Percentiles rank a stretch among this genome's conserved stretches.
phyloP scores from a whole-genome alignment of 169 alveolate genomes.

The Eimeria mitis region DNA sequence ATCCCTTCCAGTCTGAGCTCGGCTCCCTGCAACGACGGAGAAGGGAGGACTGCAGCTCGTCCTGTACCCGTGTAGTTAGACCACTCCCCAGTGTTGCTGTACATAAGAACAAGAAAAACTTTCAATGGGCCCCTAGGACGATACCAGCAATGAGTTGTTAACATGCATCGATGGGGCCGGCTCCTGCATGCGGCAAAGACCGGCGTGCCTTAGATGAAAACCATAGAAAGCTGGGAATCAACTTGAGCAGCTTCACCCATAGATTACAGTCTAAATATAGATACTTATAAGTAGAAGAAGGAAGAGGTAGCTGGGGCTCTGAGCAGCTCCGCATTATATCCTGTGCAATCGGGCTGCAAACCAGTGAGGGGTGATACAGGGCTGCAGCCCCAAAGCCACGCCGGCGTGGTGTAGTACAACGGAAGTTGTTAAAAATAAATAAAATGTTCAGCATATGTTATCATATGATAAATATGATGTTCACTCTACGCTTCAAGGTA shows the following conservation, averaged over 20 bases:
- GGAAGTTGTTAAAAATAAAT: too few species aligned
- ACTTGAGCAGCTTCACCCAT: not conserved
- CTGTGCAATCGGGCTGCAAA: not conserved
- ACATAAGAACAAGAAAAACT: slow-evolving; percentile 1
- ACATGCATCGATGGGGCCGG: slow-evolving; percentile 47
- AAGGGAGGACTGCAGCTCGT: slow-evolving; percentile 5
- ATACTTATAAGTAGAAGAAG: not conserved
- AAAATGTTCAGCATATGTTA: not conserved
- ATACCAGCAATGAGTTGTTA: not conserved
- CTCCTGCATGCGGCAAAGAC: slow-evolving; percentile 14
- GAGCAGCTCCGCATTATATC: not conserved
- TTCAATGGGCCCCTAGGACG: not conserved
- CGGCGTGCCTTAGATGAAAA: slow-evolving; percentile 12
- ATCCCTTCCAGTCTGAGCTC: not conserved
- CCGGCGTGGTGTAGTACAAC: not conserved
- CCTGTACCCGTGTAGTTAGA: slow-evolving; percentile 13
- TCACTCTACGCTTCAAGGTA: too few species aligned
- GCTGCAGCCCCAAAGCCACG: slow-evolving; percentile 61
- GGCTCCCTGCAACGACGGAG: slow-evolving; percentile 10
- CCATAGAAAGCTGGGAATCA: not conserved
- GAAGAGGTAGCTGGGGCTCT: not conserved
- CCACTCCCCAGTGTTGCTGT: not conserved
- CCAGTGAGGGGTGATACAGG: slow-evolving; percentile 41
- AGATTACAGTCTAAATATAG: not conserved
- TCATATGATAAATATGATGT: not conserved